These are phyloP conservation scores for Dissophora ornata DNA, from an alignment of 192 early-diverging fungal genomes.

Conservation along the genomic window DNA sequence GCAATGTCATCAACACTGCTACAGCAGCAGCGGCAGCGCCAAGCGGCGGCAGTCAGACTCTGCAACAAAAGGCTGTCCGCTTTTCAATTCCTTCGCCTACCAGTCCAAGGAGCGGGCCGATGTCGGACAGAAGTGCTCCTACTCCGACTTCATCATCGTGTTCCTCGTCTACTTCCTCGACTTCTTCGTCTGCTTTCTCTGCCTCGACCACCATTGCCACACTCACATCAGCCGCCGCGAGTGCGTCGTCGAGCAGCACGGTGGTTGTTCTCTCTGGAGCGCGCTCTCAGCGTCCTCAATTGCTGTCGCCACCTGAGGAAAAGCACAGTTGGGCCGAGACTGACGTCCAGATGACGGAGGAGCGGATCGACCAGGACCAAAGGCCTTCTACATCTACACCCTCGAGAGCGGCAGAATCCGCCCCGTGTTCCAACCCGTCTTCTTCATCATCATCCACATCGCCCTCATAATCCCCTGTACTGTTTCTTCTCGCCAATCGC, in stretches of 20 bases:
- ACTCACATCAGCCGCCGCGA: neutral
- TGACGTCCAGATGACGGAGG: conserved; percentile 4
- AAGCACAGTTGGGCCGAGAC: conserved; percentile 14
- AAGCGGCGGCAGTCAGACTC: neutral
- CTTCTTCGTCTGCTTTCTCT: neutral
- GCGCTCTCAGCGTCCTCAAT: conserved; percentile 9
- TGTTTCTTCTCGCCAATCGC: too few relatives aligned
- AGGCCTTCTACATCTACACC: neutral
- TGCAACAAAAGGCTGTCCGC: conserved; percentile 8
- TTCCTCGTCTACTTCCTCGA: neutral
- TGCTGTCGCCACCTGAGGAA: conserved; percentile 41
- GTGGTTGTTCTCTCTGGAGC: conserved; percentile 11
- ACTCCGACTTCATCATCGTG: neutral
- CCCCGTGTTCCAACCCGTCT: neutral
- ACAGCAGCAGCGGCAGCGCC: neutral
- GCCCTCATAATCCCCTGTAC: too few relatives aligned
- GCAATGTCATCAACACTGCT: neutral
- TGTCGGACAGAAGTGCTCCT: conserved; percentile 20
- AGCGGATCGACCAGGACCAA: neutral
- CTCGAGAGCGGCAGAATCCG: neutral
- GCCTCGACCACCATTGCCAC: neutral
- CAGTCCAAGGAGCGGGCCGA: conserved; percentile 32
- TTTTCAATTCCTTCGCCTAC: conserved; percentile 40
- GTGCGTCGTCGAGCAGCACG: conserved; percentile 2
- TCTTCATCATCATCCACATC: neutral